Percentiles rank a stretch among this genome's conserved stretches.
These are phyloP conservation scores for Aegilops longissima DNA, from an alignment of 176 grass and related monocot species.

Conservation along the genomic window DNA sequence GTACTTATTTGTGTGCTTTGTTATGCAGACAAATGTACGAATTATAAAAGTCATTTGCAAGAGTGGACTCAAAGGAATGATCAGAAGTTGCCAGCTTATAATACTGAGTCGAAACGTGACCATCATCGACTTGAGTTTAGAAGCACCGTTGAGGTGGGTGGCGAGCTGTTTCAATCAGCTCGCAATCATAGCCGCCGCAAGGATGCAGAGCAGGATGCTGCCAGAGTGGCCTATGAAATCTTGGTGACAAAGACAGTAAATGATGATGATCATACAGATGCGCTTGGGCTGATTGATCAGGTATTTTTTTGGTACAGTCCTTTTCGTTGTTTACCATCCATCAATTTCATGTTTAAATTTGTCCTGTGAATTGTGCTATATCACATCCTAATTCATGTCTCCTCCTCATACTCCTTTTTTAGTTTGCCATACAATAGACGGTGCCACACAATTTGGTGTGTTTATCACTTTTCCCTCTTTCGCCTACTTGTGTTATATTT, in stretches of 20 bases:
- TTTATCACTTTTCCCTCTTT: not conserved
- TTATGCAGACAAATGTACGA: constrained; percentile 37
- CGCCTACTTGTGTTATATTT: not conserved
- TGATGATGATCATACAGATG: not conserved
- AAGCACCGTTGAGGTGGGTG: constrained; percentile 44
- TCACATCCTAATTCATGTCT: not conserved
- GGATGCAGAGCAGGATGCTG: constrained; percentile 63
- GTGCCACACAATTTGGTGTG: not conserved
- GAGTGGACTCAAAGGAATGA: constrained; percentile 11
- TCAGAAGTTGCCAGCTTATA: constrained; percentile 40
- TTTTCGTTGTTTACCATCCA: constrained; percentile 15
- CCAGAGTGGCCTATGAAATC: constrained; percentile 42
- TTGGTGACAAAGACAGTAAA: constrained; percentile 22
- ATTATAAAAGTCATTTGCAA: constrained; percentile 49
- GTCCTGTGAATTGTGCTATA: constrained; percentile 6
- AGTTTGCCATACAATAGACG: not conserved
- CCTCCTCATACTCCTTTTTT: not conserved
- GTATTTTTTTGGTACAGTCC: constrained; percentile 21
- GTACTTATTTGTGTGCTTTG: not conserved
- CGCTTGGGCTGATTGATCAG: constrained; percentile 40
- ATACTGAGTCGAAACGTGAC: constrained; percentile 22
- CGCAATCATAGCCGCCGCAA: constrained; percentile 43
- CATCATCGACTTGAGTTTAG: constrained; percentile 41
- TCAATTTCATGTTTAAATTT: constrained; percentile 15
- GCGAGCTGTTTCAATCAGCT: constrained; percentile 35